Conservation (phyloP, 345 rosid species). For the Salix dunnii region DNA sequence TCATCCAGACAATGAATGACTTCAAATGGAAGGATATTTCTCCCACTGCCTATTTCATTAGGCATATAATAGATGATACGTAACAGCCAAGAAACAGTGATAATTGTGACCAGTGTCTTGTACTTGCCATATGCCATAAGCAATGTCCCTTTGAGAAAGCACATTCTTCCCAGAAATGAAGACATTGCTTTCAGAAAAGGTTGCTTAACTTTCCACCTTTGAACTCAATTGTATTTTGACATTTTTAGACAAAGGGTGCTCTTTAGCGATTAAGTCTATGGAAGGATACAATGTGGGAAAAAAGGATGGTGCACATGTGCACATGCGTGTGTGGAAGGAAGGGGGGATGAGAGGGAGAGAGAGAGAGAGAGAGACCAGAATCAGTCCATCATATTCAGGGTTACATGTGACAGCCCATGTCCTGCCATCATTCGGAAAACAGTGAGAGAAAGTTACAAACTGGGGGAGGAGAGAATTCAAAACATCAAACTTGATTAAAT, state of each 20-base stretch:
- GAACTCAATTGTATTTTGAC: not conserved
- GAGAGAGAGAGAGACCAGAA: slow-evolving; percentile 50
- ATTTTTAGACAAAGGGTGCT: not conserved
- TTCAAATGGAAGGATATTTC: slow-evolving; percentile 3
- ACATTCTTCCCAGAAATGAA: not conserved
- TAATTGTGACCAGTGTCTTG: not conserved
- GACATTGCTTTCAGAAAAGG: not conserved
- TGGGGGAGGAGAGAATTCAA: not conserved
- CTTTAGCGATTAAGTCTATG: not conserved
- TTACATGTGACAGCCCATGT: slow-evolving; percentile 85
- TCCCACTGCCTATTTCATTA: not conserved
- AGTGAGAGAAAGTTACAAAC: not conserved
- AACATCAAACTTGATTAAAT: slow-evolving; percentile 1
- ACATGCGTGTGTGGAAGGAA: not conserved
- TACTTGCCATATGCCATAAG: not conserved
- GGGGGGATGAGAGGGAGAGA: not conserved
- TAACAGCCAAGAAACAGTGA: not conserved
- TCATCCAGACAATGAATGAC: not conserved
- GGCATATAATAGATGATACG: not conserved
- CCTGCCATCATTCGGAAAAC: slow-evolving; percentile 49
- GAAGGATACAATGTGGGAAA: not conserved
- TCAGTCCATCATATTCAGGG: slow-evolving; percentile 72
- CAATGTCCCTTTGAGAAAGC: not conserved
- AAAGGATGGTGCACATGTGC: not conserved
- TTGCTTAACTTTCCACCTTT: not conserved